Base-by-base conservation (phyloP, 805 yeast genomes). In the Metschnikowia baotianmanensis region DNA sequence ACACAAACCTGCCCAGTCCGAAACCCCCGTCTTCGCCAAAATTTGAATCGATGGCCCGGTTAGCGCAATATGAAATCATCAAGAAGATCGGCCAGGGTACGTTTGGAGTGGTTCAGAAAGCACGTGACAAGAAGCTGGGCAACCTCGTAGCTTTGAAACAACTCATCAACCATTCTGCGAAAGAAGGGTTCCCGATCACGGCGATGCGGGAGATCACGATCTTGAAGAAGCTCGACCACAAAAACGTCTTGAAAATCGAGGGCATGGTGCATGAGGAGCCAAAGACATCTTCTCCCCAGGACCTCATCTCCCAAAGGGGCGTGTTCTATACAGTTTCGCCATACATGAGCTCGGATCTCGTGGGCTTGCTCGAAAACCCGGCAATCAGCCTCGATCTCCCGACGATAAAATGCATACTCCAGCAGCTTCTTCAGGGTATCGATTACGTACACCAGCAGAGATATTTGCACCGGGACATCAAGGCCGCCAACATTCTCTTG, bases 151-250 rank as follows among this genome's bases (percentile, higher is more conserved):
- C 99, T 0, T 70, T 95, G 52, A 93, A 93, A 62, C 86, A 83
- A 57, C 77, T 93, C 34, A 67, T 89, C n/a, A 74, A 86, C 47
- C 89, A 82, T 56, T 79, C 82, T 37, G 83, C 81, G 31, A 82
- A 81, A 50, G 90, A 85, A 52, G 84, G 86, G 25, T 89, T 91
- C 57, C 98, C 99, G 1, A 82, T 93, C 20, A 93, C 99, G 0
- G 96, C 98, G 2, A 78, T 90, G 62, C 75, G 99, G 47, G 99
- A 93, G 57, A 89, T 91, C 43, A 77, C 83, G 13, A 86, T 89
- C 17, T 69, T 93, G 61, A 87, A 86, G 61, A 71, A 72, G 35
- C 67, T 93, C 36, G 60, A 72, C 38, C 87, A 91, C 58, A 63
- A 67, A 20, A 87, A 93, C 59, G 76, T 91, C 13, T 71, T 93